These are phyloP conservation scores for Leptosphaerulina australis DNA, from an alignment of 2,329 filamentous ascomycete species.

Conservation along the genomic window DNA sequence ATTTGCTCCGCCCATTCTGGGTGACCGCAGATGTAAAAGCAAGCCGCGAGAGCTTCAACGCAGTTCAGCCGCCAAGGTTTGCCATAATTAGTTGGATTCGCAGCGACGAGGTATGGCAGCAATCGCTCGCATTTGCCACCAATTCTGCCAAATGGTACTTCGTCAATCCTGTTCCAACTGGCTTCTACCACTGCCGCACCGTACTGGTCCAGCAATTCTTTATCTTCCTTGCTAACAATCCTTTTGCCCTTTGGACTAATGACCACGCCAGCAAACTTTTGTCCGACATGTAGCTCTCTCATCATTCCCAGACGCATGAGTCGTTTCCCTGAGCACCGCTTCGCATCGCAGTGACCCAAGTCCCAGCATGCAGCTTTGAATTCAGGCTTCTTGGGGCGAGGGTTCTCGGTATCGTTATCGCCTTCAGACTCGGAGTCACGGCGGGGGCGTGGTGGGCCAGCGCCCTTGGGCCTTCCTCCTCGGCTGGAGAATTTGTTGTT, in stretches of 20 bases:
- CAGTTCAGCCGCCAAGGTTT: conserved; percentile 95
- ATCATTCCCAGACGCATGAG: conserved; percentile 92
- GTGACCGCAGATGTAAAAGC: conserved; percentile 91
- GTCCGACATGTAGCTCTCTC: conserved; percentile 88
- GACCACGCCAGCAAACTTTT: conserved; percentile 89
- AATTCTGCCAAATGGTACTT: conserved; percentile 89
- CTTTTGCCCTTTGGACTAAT: conserved; percentile 94
- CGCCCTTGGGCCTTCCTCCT: conserved; percentile 56
- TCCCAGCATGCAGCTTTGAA: conserved; percentile 99
- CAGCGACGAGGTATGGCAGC: conserved; percentile 91
- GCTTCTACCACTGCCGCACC: conserved; percentile 97
- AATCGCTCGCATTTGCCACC: conserved; percentile 87
- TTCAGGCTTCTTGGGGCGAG: conserved; percentile 54
- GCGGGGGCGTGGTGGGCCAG: conserved; percentile 57
- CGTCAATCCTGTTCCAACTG: conserved; percentile 90
- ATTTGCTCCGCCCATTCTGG: conserved; percentile 87
- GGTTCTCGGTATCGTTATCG: conserved; percentile 31
- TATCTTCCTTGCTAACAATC: conserved; percentile 82
- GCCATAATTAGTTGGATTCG: conserved; percentile 97
- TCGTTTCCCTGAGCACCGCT: conserved; percentile 93
- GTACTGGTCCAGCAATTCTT: conserved; percentile 79
- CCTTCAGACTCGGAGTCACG: conserved; percentile 32
- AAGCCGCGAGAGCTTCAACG: conserved; percentile 90
- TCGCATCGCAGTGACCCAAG: conserved; percentile 95
- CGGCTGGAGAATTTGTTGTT: conserved; percentile 71